Evolutionary conservation across 805 yeast genomes (phyloP).

Genomic region (Sugiyamaella smithiae): DNA sequence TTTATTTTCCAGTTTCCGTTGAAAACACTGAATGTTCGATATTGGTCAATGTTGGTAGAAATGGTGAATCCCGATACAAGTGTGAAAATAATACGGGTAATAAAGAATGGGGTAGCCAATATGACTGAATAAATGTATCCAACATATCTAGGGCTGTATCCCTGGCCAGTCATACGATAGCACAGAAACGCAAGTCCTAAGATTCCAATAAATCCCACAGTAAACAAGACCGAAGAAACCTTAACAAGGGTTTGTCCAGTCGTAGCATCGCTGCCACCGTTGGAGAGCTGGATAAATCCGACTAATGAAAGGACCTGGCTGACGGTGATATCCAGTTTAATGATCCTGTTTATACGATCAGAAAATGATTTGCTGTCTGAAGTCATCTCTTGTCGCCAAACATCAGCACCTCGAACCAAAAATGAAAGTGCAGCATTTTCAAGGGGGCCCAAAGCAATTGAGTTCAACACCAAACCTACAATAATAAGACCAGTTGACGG

Average conservation of each 20-base stretch:
- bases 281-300: constrained; percentile 9
- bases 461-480: constrained; percentile 12
- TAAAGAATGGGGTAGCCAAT: constrained; percentile 15
- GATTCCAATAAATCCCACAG: constrained; percentile 5
- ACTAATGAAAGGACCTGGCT: constrained; percentile 14
- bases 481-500: constrained; percentile 10
- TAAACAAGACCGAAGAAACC: constrained; percentile 10
- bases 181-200: constrained; percentile 8
- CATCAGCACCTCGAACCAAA: constrained; percentile 11
- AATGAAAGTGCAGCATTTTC: constrained; percentile 16
- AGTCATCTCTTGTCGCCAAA: neutral
- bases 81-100: constrained; percentile 11
- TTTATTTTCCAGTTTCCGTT: constrained; percentile 48
- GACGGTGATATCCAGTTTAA: constrained; percentile 5
- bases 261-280: neutral
- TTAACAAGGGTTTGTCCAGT: constrained; percentile 10
- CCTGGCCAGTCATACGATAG: neutral
- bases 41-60: constrained; percentile 3
- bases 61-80: constrained; percentile 15
- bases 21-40: constrained; percentile 15
- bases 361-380: neutral
- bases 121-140: constrained; percentile 8
- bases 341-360: constrained; percentile 5
- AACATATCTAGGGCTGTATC: constrained; percentile 8
- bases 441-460: constrained; percentile 19